Base-by-base conservation (phyloP, 2,329 filamentous ascomycete genomes). In the Exophiala sideris region DNA sequence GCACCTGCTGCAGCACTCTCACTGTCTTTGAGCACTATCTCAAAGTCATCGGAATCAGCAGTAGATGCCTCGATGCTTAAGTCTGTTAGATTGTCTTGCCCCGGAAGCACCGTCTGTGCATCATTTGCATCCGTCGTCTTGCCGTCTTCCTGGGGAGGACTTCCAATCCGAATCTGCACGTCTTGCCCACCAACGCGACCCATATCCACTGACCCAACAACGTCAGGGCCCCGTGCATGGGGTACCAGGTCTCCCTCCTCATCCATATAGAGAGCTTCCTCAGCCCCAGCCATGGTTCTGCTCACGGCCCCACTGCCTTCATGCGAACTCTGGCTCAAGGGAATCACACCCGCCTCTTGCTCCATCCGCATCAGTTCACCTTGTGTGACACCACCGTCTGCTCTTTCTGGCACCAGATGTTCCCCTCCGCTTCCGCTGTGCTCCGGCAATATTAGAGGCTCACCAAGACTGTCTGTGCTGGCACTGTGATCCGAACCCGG, bases 281-380 rank as follows among this genome's bases (percentile, higher is more conserved):
- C 71, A 51, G 73, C 62, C 6, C 48, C 56, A 4, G 45, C 51
- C 42, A 50, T 47, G 7, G 24, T 47, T 38, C 70, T 64, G 12
- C 66, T 55, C 5, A 8, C 5, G 7, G 24, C 24, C 24, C 67
- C 64, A 34, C 65, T 65, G 14, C 55, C 45, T 21, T 78, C 67
- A 58, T 71, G 59, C 45, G 51, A 52, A 51, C 57, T 61, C 20
- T 83, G 72, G 53, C 77, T 81, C 33, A 84, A 80, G 20, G 89
- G 87, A 5, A 92, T 86, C 12, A 92, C 83, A 35, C 88, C 88
- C 1, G 88, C 87, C 66, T 87, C 83, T 71, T 95, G 90, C 69
- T 95, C 90, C 71, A 94, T 88, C n/a, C 90, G 79, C 20, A 95
- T 76, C 18, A 95, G 77, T 70, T 95, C 90, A 45, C 89, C 89